Percentiles rank a stretch among this genome's conserved stretches.
These are phyloP conservation scores for Kentomonas sorsogonicus DNA, from an alignment of 208 protist species.

Conservation along the genomic window DNA sequence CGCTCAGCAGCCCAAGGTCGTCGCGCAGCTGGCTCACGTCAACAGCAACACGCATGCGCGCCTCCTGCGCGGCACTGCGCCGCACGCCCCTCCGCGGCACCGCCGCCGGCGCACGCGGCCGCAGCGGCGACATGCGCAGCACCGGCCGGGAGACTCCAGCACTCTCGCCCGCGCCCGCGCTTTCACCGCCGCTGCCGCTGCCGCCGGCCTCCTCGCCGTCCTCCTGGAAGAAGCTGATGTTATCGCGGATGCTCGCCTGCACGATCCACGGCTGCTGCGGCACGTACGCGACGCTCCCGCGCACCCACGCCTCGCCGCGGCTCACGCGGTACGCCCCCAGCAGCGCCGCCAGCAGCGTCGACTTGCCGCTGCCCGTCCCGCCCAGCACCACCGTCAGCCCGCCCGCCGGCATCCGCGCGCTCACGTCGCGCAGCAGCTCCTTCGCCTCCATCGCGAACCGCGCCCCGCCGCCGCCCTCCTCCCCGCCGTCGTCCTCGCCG, in stretches of 20 bases:
- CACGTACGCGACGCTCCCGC: constrained; percentile 77
- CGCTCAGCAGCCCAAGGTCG: constrained; percentile 78
- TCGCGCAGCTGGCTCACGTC: constrained; percentile 58
- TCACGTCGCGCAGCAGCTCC: constrained; percentile 36
- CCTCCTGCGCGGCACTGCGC: no score
- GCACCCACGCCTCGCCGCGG: constrained; percentile 24
- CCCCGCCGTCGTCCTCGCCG: not conserved
- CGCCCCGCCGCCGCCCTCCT: not conserved
- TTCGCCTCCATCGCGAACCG: constrained; percentile 24
- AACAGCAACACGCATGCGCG: no score
- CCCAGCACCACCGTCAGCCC: constrained; percentile 56
- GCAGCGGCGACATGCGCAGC: constrained; percentile 42
- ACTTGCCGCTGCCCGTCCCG: constrained; percentile 77
- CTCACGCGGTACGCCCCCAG: constrained; percentile 31
- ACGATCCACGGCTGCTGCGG: constrained; percentile 92
- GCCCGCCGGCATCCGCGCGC: constrained; percentile 19
- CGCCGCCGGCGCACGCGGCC: constrained; percentile 24
- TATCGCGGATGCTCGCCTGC: constrained; percentile 87
- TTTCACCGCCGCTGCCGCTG: constrained; percentile 22
- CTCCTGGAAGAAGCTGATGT: constrained; percentile 87
- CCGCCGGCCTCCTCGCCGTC: constrained; percentile 22
- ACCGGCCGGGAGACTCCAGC: constrained; percentile 31
- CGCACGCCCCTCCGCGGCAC: constrained; percentile 12
- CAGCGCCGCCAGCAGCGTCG: constrained; percentile 48
- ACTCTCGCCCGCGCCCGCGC: constrained; percentile 16